phyloP scores from a whole-genome alignment of 768 basidiomycete species.

The Amanita rimosa region DNA sequence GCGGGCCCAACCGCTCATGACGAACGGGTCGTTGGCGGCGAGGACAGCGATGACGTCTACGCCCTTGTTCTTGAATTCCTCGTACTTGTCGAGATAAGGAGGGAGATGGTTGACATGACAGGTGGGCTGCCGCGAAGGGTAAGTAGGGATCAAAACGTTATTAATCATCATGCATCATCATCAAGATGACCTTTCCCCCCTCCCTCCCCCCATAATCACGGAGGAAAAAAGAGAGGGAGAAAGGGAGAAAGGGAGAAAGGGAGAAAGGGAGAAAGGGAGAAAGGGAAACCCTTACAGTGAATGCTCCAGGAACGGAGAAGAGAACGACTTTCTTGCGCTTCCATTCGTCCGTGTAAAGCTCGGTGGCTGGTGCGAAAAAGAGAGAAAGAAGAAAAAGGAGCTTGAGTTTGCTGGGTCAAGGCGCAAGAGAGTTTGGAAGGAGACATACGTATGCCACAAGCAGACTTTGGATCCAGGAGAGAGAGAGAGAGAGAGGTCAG shows the following conservation, averaged over 20 bases:
- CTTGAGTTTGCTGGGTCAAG: neutral
- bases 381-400: neutral
- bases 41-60: constrained; percentile 63
- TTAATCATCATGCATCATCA: neutral
- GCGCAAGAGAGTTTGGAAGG: neutral
- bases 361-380: constrained; percentile 26
- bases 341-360: constrained; percentile 52
- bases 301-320: constrained; percentile 71
- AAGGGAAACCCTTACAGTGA: constrained; percentile 43
- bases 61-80: constrained; percentile 70
- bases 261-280: constrained; percentile 10
- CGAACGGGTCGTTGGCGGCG: constrained; percentile 74
- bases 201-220: too few relatives aligned
- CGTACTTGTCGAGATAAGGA: constrained; percentile 56
- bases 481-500: neutral
- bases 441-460: constrained; percentile 51
- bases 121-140: constrained; percentile 36
- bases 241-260: neutral
- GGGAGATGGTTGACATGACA: constrained; percentile 59
- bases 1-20: constrained; percentile 55
- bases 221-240: too few relatives aligned
- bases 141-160: constrained; percentile 28
- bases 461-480: too few relatives aligned
- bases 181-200: too few relatives aligned
- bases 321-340: constrained; percentile 77